phyloP scores from a whole-genome alignment of 1,284 basidiomycete genomes.

The Phaffia rhodozyma region DNA sequence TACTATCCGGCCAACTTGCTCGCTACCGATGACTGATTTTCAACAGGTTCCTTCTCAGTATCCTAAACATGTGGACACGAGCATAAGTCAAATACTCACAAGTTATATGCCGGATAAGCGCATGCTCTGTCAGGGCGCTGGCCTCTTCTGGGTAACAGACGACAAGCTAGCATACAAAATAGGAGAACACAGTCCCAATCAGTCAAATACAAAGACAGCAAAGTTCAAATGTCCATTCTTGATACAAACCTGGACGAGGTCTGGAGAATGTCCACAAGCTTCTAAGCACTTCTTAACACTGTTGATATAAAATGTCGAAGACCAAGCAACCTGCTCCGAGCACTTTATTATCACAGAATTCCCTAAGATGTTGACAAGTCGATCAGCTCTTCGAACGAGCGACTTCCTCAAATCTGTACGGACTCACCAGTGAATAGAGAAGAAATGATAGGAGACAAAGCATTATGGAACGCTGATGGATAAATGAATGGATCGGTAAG shows the following conservation, averaged over 20 bases:
- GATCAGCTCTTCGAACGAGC: too few relatives aligned
- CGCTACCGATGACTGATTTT: slow-evolving; percentile 77
- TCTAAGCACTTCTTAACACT: slow-evolving; percentile 61
- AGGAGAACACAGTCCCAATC: slow-evolving; percentile 3
- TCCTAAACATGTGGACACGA: neutral
- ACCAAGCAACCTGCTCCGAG: slow-evolving; percentile 85
- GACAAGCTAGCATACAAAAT: slow-evolving; percentile 41
- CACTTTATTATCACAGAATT: slow-evolving; percentile 88
- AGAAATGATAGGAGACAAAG: slow-evolving; percentile 83
- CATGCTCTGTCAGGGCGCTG: slow-evolving; percentile 64
- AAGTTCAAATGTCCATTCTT: neutral
- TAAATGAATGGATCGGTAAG: slow-evolving; percentile 8
- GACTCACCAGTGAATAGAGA: slow-evolving; percentile 62
- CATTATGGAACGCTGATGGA: slow-evolving; percentile 68
- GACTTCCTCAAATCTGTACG: too few relatives aligned
- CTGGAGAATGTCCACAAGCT: slow-evolving; percentile 62
- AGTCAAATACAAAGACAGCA: neutral
- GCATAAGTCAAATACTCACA: slow-evolving; percentile 24
- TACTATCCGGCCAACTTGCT: slow-evolving; percentile 73
- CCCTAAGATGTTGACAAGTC: neutral
- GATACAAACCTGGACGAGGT: slow-evolving; percentile 58
- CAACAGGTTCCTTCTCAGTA: neutral
- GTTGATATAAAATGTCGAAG: slow-evolving; percentile 62
- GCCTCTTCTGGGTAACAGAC: slow-evolving; percentile 82
- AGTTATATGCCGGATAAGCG: slow-evolving; percentile 54